Conservation (phyloP, 352 stramenopile species). For the Globisporangium lucens region DNA sequence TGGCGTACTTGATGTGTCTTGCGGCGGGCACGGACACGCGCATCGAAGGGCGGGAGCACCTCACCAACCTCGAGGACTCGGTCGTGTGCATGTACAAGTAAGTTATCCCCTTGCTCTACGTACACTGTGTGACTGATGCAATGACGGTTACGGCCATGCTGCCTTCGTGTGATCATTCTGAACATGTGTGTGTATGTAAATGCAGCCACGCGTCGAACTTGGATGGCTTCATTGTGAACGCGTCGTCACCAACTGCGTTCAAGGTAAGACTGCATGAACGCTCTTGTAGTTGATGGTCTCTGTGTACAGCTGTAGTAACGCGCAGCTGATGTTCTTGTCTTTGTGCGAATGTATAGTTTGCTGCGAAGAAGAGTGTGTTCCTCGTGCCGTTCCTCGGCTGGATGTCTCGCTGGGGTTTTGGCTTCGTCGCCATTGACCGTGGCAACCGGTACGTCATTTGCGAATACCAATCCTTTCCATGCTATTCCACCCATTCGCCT, state of each 20-base stretch:
- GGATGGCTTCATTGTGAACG: conserved; percentile 83
- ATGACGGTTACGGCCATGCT: neutral
- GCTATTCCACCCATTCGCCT: neutral
- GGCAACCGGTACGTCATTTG: conserved; percentile 46
- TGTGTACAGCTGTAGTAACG: neutral
- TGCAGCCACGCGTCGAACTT: conserved; percentile 76
- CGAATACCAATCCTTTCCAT: neutral
- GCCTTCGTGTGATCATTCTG: neutral
- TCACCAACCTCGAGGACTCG: conserved; percentile 53
- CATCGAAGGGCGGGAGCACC: conserved; percentile 50
- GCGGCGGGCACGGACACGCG: conserved; percentile 44
- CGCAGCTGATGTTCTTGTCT: neutral
- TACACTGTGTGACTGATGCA: neutral
- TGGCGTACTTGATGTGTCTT: conserved; percentile 46
- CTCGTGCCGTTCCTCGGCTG: conserved; percentile 77
- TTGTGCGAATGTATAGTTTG: conserved; percentile 37
- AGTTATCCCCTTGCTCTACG: neutral
- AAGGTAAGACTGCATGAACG: conserved; percentile 34
- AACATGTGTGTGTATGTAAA: neutral
- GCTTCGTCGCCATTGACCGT: conserved; percentile 79
- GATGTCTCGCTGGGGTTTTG: conserved; percentile 68
- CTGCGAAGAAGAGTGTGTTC: conserved; percentile 84
- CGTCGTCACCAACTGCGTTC: conserved; percentile 58
- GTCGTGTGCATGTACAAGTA: conserved; percentile 85
- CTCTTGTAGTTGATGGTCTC: neutral